Conservation (phyloP, 169 alveolate genomes). For the Eimeria acervulina region DNA sequence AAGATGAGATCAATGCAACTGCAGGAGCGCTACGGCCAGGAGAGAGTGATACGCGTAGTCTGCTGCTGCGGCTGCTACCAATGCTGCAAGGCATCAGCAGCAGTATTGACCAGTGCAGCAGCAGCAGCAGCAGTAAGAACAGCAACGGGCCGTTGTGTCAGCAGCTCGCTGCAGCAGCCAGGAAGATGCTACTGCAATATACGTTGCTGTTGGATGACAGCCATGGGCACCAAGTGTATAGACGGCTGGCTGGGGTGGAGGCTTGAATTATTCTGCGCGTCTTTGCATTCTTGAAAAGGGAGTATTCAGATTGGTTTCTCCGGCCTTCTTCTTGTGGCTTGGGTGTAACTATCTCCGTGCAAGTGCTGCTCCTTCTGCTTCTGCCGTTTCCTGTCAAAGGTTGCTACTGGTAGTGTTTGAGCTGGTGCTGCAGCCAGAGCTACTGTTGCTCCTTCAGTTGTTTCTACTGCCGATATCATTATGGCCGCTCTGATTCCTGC, state of each 20-base stretch:
- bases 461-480: not conserved
- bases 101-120: constrained; percentile 61
- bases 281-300: not conserved
- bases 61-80: constrained; percentile 46
- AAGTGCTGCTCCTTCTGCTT: not conserved
- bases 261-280: not conserved
- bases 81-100: constrained; percentile 56
- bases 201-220: constrained; percentile 57
- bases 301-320: not conserved
- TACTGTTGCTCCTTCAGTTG: not conserved
- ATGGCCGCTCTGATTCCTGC: not conserved
- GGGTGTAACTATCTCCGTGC: not conserved
- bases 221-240: constrained; percentile 63
- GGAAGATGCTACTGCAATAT: constrained; percentile 68
- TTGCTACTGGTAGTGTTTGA: not conserved
- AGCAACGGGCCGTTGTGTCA: constrained; percentile 42
- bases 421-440: constrained; percentile 14
- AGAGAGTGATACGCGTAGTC: not conserved
- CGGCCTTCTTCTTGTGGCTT: not conserved
- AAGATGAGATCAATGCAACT: constrained; percentile 41
- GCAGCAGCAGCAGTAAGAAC: constrained; percentile 38
- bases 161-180: constrained; percentile 64
- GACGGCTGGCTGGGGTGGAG: constrained; percentile 52
- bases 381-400: not conserved
- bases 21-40: constrained; percentile 32